Evolutionary conservation across 2,329 filamentous ascomycete species (phyloP).

Genomic region (Sporothrix brunneoviolacea): DNA sequence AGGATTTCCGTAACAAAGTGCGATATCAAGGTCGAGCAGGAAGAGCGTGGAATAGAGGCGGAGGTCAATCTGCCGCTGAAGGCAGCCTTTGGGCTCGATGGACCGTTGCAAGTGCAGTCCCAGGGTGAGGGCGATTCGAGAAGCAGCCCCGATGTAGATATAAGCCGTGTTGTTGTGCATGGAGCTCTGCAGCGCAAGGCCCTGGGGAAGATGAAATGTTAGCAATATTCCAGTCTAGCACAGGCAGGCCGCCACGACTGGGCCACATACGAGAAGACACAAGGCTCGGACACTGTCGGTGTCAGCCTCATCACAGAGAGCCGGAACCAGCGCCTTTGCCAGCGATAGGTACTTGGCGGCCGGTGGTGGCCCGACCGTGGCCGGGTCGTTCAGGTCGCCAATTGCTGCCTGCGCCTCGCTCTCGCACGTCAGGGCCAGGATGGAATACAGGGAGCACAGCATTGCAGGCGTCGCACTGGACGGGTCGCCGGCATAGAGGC

Average conservation of each 20-base stretch:
- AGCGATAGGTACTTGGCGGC: constrained; percentile 21
- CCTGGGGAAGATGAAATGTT: too few species aligned
- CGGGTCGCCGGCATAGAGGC: constrained; percentile 22
- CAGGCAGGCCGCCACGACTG: too few species aligned
- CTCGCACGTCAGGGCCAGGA: constrained; percentile 23
- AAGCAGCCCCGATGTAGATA: constrained; percentile 23
- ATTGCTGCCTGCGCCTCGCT: constrained; percentile 19
- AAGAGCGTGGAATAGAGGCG: constrained; percentile 23
- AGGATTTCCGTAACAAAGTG: constrained; percentile 23
- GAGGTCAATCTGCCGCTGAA: constrained; percentile 22
- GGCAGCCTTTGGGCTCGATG: constrained; percentile 19
- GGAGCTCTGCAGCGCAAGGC: constrained; percentile 21
- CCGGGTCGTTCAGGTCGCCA: too few species aligned
- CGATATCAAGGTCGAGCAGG: constrained; percentile 23
- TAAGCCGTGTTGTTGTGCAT: constrained; percentile 23
- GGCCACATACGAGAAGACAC: too few species aligned
- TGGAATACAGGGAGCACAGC: constrained; percentile 23
- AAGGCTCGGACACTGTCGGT: constrained; percentile 23
- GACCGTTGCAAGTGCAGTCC: constrained; percentile 22
- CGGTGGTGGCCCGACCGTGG: constrained; percentile 12
- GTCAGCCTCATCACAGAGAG: constrained; percentile 23
- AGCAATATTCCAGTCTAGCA: too few species aligned
- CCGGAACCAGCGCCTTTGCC: constrained; percentile 21
- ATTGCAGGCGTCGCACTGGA: constrained; percentile 20
- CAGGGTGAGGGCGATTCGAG: constrained; percentile 23